Evolutionary conservation across 495 filamentous ascomycete species (phyloP), one percentile per base, ranked within the genome.

Genomic region (Annulohypoxylon bovei): DNA sequence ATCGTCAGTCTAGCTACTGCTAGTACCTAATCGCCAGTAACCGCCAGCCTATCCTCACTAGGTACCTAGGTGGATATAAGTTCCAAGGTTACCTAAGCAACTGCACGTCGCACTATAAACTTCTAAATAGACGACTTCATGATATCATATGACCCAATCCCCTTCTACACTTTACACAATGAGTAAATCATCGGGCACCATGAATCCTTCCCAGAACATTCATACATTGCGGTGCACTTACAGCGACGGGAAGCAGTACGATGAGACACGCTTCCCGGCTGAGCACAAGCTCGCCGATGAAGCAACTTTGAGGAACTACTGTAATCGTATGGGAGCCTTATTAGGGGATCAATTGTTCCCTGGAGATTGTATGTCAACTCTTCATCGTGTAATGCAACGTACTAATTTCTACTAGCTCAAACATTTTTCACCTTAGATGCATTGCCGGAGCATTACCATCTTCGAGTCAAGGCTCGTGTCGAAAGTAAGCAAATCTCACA

Each of bases 361-460:
- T 1, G n/a, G 14, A 6, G 42, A 62, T 37, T 8, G 68, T 71
- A 54, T 14, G 62, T 67, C n/a, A 27, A 57, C 11, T 14, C 12
- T 14, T 11, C 6, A n/a, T 5, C 3, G 9, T 37, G 7, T 20
- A 28, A 32, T 18, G 3, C 30, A 62, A 8, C 11, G 39, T 58
- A 22, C 68, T 71, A 54, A 71, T 20, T 50, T 28, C 14, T 11
- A 33, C 16, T 14, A 71, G 62, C 3, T 20, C 9, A 23, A 6
- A n/a, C n/a, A n/a, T 12, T 8, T 3, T 52, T 56, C 11, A 6
- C 30, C 20, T 52, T 71, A 2, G 40, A 35, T 1, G 12, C 46
- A 0, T 53, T 71, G n/a, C 68, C 68, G 0, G 1, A 58, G 33
- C 5, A 62, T 33, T 71, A 71, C 32, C 50, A 62, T 37, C 40